Evolutionary conservation across 306 rosid genomes (phyloP), one percentile per base, ranked within the genome.

Genomic region (Glycine tomentella): DNA sequence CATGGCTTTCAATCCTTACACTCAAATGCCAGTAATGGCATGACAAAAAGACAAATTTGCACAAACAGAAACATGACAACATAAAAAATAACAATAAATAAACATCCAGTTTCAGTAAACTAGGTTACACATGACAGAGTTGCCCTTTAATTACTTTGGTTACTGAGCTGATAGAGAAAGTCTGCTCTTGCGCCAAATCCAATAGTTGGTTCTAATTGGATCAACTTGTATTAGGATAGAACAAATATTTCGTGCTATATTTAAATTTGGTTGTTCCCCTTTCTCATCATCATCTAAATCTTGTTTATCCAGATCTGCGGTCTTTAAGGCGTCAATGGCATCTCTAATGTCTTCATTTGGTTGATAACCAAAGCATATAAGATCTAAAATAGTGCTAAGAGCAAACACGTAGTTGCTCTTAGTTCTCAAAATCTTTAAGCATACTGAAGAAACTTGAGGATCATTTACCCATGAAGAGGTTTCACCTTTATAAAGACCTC

Each of bases 371-470:
- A 80, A 91, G 74, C 84, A 81, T 38, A 94, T 89, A 64, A 92
- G 98, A 83, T 94, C 97, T 93, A 94, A 87, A 75, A 92, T 90
- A 20, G 92, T 86, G 85, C 91, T 87, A 69, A 94, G 81, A 83
- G 99, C 97, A 87, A 95, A 93, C 69, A 88, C 65, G 69, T 7
- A 86, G 64, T 87, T 86, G 75, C 44, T 77, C 69, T 88, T 89
- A 2, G 89, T 70, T 16, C 69, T 80, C 84, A 95, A 81, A 81
- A 90, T 82, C 84, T 86, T 86, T 84, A 90, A 77, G 84, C 96
- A 93, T 51, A 78, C 78, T 3, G 78, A 85, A 77, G 94, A 84
- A 52, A 90, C 90, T 79, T 64, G 89, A 50, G 88, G 80, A 80
- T 90, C 88, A 15, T 84, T 86, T 59, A 82, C 91, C 92, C 94